Base-by-base conservation (phyloP, 2,329 filamentous ascomycete species). In the Aspergillus ustus region DNA sequence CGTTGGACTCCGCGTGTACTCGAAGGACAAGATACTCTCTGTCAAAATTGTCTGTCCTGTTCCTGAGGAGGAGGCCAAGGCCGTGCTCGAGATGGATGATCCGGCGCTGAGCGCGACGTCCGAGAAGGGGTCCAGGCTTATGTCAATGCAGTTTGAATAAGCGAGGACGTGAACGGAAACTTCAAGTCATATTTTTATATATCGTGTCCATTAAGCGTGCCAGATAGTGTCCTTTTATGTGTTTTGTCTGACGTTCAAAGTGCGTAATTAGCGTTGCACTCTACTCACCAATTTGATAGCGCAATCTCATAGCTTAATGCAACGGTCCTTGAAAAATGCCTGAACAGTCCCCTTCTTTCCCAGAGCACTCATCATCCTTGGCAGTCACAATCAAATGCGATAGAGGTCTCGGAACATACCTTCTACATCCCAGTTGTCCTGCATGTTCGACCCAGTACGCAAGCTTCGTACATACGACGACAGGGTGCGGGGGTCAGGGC, bases 1-100 rank as follows among this genome's bases (percentile, higher is more conserved):
- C 17, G 80, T 88, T 4, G 86, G 86, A 0, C 71, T 88, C 31
- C 77, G 84, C 7, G 85, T 88, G 0, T 88, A 86, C 67, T 82
- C 80, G 9, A 81, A 84, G 62, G 82, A 84, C 63, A 75, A 75
- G 7, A 71, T 73, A 45, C 79, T 87, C 40, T 80, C 76, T 3
- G 79, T 88, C 19, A 78, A 83, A 63, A 84, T 87, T 8, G 74
- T 84, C 19, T 80, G 78, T 57, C 77, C 80, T 7, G 73, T 78
- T 52, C 66, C 73, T 6, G 73, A 79, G 25, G 70, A 76, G 52
- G 77, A 78, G 54, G 66, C 66, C 2, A 75, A 79, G 60, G 74
- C 75, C 19, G 70, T 73, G n/a, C 68, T 81, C 40, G 80, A 82
- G 59, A 72, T 77, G 40, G 80, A 82, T 63, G 78, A 77, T 59